These are phyloP conservation scores for Zygosaccharomyces sapae DNA, from an alignment of 1,139 yeast genomes.

Conservation along the genomic window DNA sequence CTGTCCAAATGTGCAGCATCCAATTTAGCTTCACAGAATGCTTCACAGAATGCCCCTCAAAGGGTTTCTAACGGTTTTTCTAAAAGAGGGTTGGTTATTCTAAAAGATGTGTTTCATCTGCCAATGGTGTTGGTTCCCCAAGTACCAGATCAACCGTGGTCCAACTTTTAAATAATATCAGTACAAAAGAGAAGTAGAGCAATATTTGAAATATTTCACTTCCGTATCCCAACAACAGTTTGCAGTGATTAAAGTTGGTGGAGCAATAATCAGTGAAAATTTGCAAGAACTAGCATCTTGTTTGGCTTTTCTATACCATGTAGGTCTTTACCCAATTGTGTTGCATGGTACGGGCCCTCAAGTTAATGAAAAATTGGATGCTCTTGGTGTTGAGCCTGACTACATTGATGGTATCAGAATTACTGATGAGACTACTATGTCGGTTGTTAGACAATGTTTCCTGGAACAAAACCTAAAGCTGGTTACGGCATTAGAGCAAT, in stretches of 20 bases:
- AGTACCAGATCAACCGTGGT: conserved; percentile 87
- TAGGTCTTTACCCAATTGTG: conserved; percentile 93
- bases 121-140: conserved; percentile 31
- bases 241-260: conserved; percentile 98
- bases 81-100: conserved; percentile 28
- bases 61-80: conserved; percentile 9
- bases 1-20: conserved; percentile 16
- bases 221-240: conserved; percentile 94
- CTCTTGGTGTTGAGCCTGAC: conserved; percentile 93
- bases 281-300: conserved; percentile 91
- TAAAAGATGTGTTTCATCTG: conserved; percentile 24
- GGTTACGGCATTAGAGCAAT: conserved; percentile 91
- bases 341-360: conserved; percentile 99
- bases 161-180: conserved; percentile 89
- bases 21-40: conserved; percentile 5
- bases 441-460: conserved; percentile 91
- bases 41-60: conserved; percentile 1
- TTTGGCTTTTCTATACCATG: conserved; percentile 91
- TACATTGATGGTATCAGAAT: conserved; percentile 95
- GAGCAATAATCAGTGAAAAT: conserved; percentile 95
- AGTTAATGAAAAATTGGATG: conserved; percentile 87
- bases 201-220: conserved; percentile 90
- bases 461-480: conserved; percentile 89
- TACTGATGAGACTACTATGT: conserved; percentile 92
- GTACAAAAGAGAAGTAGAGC: conserved; percentile 98